A percentile compares a stretch with the other conserved stretches of the same genome.
Conservation (phyloP, 768 basidiomycete species). For the Auriscalpium orientale region DNA sequence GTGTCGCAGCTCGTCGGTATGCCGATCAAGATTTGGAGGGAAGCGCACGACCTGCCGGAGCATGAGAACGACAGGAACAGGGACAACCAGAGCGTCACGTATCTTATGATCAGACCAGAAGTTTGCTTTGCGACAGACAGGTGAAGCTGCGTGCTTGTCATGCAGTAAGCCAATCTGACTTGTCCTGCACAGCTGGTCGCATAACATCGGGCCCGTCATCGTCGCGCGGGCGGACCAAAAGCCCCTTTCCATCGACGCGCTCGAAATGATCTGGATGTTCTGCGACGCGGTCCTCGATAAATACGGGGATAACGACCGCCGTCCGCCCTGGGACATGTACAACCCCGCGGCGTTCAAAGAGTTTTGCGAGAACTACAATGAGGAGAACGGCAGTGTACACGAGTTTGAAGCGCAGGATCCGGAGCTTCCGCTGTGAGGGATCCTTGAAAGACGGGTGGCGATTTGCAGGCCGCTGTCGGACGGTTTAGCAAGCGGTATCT, state of each 20-base stretch:
- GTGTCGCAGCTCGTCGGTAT: background rate
- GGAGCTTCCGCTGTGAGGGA: too few species aligned
- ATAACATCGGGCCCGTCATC: conserved; percentile 5
- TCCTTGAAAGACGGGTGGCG: too few species aligned
- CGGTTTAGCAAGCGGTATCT: too few species aligned
- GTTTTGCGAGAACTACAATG: conserved; percentile 22
- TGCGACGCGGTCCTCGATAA: conserved; percentile 8
- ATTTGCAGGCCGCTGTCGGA: too few species aligned
- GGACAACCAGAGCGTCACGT: conserved; percentile 7
- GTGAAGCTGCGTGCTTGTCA: background rate
- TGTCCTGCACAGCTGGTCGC: conserved; percentile 1
- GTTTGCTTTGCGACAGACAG: conserved; percentile 2
- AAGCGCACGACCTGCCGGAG: background rate
- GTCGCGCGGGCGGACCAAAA: conserved; percentile 5
- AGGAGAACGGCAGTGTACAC: too few species aligned
- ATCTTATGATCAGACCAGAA: conserved; percentile 7
- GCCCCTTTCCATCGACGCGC: background rate
- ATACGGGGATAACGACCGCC: background rate
- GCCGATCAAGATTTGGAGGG: background rate
- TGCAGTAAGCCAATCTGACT: background rate
- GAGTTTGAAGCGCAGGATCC: too few species aligned
- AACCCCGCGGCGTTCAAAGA: background rate
- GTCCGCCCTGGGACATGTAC: background rate
- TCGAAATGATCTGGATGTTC: conserved; percentile 11
- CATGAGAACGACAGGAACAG: background rate